Base-by-base conservation (phyloP, 371 early-diverging fungal species). In the Rhizomucor miehei region DNA sequence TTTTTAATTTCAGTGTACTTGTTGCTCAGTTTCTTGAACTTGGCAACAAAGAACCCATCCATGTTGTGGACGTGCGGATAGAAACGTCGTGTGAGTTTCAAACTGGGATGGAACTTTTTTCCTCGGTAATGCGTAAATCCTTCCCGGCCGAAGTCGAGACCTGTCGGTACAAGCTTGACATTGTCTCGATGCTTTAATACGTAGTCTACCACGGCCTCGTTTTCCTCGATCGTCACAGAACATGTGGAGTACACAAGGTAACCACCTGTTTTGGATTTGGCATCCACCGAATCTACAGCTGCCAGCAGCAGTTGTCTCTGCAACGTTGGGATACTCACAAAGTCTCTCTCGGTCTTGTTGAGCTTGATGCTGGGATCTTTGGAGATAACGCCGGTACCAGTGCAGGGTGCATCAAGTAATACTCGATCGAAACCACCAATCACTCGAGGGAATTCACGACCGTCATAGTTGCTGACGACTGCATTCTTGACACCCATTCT, bases 41-140 rank as follows among this genome's bases (percentile, higher is more conserved):
- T 99, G 41, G 98, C 95, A 20, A 99, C 97, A 73, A 84, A 99
- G 87, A 99, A 99, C 51, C 99, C 99, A 76, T 99, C 99, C 98
- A 99, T 98, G 75, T 99, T 99, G 75, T 99, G 95, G 21, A 94
- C 88, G 71, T 99, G 99, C 34, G 99, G 99, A 76, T 98, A 99
- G 79, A 91, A 94, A 55, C 99, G 85, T 51, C 94, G 83, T 0
- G 98, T 92, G 53, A 92, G 68, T 34, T 81, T 81, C 52, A 99
- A 56, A 16, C 88, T 82, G 9, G 88, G 88, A 67, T 95, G 92
- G 89, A 97, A 99, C 3, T 65, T 61, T 58, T 90, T 89, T 48
- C 95, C 98, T 39, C 94, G 87, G 77, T 85, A 76, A 68, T 69
- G 76, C 9, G 81, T 81, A 62, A 94, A 95, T 6, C 97, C 98